Evolutionary conservation across 1,284 basidiomycete species (phyloP).

Genomic region (Ceratobasidium sp.): DNA sequence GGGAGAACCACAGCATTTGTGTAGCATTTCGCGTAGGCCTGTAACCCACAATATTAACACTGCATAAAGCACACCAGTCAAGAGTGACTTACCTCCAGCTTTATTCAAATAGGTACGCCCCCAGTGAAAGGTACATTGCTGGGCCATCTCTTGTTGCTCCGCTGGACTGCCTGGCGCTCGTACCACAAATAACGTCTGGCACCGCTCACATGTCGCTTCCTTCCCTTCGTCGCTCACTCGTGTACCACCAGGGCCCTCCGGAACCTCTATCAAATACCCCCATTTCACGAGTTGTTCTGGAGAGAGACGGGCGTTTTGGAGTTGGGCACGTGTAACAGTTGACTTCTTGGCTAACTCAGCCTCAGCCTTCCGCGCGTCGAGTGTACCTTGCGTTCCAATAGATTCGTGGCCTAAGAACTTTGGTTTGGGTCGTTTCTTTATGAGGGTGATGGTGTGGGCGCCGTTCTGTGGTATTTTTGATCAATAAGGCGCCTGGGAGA

Average conservation of each 20-base stretch:
- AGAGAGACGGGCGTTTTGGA: slow-evolving; percentile 70
- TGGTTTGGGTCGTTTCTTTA: slow-evolving; percentile 77
- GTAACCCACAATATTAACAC: slow-evolving; percentile 46
- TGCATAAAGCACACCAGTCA: slow-evolving; percentile 49
- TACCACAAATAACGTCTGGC: slow-evolving; percentile 73
- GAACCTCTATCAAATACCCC: slow-evolving; percentile 78
- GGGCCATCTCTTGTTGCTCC: slow-evolving; percentile 52
- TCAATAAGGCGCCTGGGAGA: slow-evolving; percentile 33
- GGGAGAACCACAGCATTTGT: slow-evolving; percentile 68
- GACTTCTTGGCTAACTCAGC: slow-evolving; percentile 68
- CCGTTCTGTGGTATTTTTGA: slow-evolving; percentile 39
- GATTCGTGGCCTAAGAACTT: slow-evolving; percentile 72
- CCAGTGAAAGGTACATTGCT: slow-evolving; percentile 80
- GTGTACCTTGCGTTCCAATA: slow-evolving; percentile 80
- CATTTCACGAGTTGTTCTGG: slow-evolving; percentile 69
- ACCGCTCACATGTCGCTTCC: slow-evolving; percentile 78
- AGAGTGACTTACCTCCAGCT: slow-evolving; percentile 64
- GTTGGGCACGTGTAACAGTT: slow-evolving; percentile 60
- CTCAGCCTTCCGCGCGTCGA: slow-evolving; percentile 67
- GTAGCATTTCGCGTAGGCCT: slow-evolving; percentile 75
- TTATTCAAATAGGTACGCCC: slow-evolving; percentile 71
- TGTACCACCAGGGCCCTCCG: slow-evolving; percentile 67
- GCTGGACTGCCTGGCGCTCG: slow-evolving; percentile 66
- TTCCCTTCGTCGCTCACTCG: slow-evolving; percentile 74
- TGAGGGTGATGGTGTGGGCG: slow-evolving; percentile 64